A percentile compares a stretch with the other conserved stretches of the same genome.
Evolutionary conservation across 768 basidiomycete species (phyloP).

Genomic region (Astraeus odoratus): DNA sequence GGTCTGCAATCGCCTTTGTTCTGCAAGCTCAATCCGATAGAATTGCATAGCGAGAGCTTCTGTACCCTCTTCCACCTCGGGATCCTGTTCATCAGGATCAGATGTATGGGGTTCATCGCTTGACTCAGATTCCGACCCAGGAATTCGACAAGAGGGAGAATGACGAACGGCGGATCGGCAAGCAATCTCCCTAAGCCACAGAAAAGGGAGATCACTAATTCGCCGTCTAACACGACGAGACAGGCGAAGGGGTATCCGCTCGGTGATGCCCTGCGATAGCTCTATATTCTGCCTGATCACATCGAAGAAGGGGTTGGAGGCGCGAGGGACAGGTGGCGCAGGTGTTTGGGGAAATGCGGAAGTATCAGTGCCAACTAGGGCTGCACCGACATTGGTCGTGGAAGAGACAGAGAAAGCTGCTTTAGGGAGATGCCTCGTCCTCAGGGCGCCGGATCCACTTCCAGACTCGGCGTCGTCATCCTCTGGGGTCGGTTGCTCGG

Average conservation of each 20-base stretch:
- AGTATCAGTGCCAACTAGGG: constrained; percentile 5
- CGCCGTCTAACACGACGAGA: constrained; percentile 44
- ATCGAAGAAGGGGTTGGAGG: constrained; percentile 88
- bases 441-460: constrained; percentile 29
- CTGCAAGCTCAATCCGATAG: constrained; percentile 85
- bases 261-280: constrained; percentile 64
- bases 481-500: constrained; percentile 41
- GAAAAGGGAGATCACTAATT: constrained; percentile 70
- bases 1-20: constrained; percentile 81
- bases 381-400: constrained; percentile 25
- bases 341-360: constrained; percentile 10
- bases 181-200: constrained; percentile 73
- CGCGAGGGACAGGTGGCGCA: constrained; percentile 21
- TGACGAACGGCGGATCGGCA: constrained; percentile 34
- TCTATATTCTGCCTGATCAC: constrained; percentile 86
- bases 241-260: constrained; percentile 71
- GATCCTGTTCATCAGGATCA: constrained; percentile 29
- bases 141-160: constrained; percentile 8
- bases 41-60: constrained; percentile 89
- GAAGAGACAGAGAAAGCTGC: constrained; percentile 54
- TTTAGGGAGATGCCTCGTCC: constrained; percentile 55
- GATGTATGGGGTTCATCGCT: constrained; percentile 27
- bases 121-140: constrained; percentile 25
- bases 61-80: constrained; percentile 56
- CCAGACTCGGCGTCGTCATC: constrained; percentile 39